Base-by-base conservation (phyloP, 2,329 filamentous ascomycete species). In the Didymella lethalis region DNA sequence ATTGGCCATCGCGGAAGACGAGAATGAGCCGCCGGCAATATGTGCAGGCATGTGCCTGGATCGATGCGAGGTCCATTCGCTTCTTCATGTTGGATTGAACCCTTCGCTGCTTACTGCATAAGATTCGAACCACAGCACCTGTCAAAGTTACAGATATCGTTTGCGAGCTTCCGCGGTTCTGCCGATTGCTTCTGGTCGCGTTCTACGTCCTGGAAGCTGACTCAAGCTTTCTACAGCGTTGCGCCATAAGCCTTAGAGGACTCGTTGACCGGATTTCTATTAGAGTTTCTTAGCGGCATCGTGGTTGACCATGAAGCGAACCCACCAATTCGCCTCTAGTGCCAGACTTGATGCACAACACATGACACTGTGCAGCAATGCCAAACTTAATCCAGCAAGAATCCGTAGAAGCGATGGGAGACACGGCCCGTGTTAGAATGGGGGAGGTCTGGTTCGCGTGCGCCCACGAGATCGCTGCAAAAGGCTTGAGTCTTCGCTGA, bases 11-110 rank as follows among this genome's bases (percentile, higher is more conserved):
- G 57, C 55, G 56, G 65, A 49, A 51, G 48, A 59, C 53, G 61
- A 61, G 45, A 60, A 59, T 65, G 55, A 62, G 47, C 67, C 58
- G 55, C 63, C 61, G 62, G 63, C 45, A 66, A 48, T 57, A 55
- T 54, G 26, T 59, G 41, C 56, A 43, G 47, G 56, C 56, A 54
- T 54, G 25, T n/a, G 41, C 41, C 41, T 44, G n/a, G 11, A 44
- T n/a, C 23, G 25, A 44, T 28, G 41, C 41, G 23, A 26, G 14
- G 23, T 7, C 25, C 25, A 25, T 28, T n/a, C 48, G 34, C 51
- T 48, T 53, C 44, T 26, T 28, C 36, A 16, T 47, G 29, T 29
- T 16, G 29, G 32, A 41, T 46, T 26, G 29, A 53, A 50, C 47
- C 45, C 51, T 54, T 63, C 31, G 58, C 36, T 49, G 41, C 54